Conservation (phyloP, 2,329 filamentous ascomycete species). For the Cucurbitaria berberidis region DNA sequence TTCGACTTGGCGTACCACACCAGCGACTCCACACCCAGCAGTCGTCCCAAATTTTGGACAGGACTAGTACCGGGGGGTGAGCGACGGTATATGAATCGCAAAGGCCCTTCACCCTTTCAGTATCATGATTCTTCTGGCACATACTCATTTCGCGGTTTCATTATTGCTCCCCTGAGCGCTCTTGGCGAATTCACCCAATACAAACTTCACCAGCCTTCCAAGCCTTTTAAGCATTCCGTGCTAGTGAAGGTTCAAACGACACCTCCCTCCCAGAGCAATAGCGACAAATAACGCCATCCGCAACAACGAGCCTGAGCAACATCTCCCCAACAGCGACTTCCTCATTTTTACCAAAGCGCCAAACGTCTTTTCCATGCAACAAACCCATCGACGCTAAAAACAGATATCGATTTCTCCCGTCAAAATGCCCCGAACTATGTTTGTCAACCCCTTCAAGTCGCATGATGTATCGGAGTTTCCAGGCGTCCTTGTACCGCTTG, state of each 20-base stretch:
- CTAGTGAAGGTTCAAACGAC: conserved; percentile 12
- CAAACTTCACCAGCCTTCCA: conserved; percentile 36
- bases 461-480: conserved; percentile 58
- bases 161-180: conserved; percentile 4
- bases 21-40: conserved; percentile 11
- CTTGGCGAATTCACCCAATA: conserved; percentile 16
- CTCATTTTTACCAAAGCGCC: conserved; percentile 12
- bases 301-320: conserved; percentile 5
- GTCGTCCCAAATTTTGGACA: conserved; percentile 7
- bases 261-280: neutral
- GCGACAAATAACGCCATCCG: conserved; percentile 5
- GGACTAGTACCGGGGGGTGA: neutral
- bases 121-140: neutral
- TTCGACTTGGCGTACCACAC: conserved; percentile 8
- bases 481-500: conserved; percentile 59
- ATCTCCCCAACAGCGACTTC: conserved; percentile 10
- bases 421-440: conserved; percentile 47
- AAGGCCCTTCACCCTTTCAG: neutral
- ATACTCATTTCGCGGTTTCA: neutral
- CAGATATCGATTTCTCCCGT: conserved; percentile 4
- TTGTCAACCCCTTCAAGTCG: conserved; percentile 58
- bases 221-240: conserved; percentile 25
- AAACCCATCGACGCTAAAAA: conserved; percentile 2
- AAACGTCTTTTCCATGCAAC: conserved; percentile 15
- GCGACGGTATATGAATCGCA: neutral